Conservation (phyloP, 2,329 filamentous ascomycete genomes). For the Calonectria ilicicola region DNA sequence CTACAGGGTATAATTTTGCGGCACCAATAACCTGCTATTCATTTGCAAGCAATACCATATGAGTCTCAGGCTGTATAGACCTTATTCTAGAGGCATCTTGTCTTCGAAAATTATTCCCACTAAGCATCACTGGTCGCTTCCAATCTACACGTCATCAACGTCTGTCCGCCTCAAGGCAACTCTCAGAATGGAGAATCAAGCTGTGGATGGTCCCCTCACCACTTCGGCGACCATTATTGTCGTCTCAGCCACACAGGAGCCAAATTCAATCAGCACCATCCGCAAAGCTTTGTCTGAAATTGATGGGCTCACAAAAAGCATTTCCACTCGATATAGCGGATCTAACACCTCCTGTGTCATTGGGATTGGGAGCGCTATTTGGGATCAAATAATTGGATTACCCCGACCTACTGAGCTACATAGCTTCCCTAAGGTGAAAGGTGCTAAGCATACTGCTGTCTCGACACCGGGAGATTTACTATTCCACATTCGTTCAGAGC, state of each 20-base stretch:
- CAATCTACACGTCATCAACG: too few species aligned
- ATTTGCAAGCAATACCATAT: not conserved
- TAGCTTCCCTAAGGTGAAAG: constrained; percentile 60
- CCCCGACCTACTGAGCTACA: constrained; percentile 64
- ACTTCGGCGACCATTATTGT: constrained; percentile 66
- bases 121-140: not conserved
- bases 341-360: constrained; percentile 63
- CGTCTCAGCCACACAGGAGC: constrained; percentile 52
- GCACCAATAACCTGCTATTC: not conserved
- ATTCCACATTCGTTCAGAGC: constrained; percentile 69
- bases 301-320: constrained; percentile 62
- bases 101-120: not conserved
- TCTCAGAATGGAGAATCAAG: constrained; percentile 44
- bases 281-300: constrained; percentile 58
- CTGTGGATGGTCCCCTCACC: constrained; percentile 64
- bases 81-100: not conserved
- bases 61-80: not conserved
- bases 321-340: constrained; percentile 61
- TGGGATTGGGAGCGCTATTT: constrained; percentile 64
- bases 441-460: constrained; percentile 61
- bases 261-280: constrained; percentile 53
- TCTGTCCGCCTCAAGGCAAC: not conserved
- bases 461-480: constrained; percentile 68
- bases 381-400: constrained; percentile 59
- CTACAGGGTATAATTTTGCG: not conserved